phyloP scores from a whole-genome alignment of 768 basidiomycete genomes.

The Kwoniella botswanensis region DNA sequence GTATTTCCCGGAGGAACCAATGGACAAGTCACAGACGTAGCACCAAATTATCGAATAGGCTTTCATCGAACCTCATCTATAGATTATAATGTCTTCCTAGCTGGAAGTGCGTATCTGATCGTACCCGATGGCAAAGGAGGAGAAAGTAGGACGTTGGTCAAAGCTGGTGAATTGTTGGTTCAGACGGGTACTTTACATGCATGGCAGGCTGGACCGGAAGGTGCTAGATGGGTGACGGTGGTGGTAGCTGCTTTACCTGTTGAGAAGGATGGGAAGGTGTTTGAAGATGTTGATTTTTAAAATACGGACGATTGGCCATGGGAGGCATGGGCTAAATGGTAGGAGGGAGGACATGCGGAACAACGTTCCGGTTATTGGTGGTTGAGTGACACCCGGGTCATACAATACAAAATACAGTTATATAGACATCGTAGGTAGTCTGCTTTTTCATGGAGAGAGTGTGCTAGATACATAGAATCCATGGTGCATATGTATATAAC shows the following conservation, averaged over 20 bases:
- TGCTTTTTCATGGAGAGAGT: no score
- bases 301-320: neutral
- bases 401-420: neutral
- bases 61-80: constrained; percentile 55
- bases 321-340: neutral
- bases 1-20: constrained; percentile 45
- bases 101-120: constrained; percentile 41
- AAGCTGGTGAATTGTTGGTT: constrained; percentile 54
- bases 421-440: no score
- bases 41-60: constrained; percentile 39
- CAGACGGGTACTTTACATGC: constrained; percentile 56
- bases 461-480: no score
- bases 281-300: constrained; percentile 47
- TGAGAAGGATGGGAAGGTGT: constrained; percentile 26
- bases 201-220: constrained; percentile 52
- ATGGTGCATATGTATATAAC: no score
- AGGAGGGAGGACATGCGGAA: neutral
- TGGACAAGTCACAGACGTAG: constrained; percentile 48
- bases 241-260: constrained; percentile 47
- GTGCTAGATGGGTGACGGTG: constrained; percentile 51
- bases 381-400: neutral
- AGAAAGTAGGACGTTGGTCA: constrained; percentile 40
- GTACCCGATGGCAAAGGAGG: constrained; percentile 39
- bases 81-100: constrained; percentile 54
- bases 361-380: neutral